These are phyloP conservation scores for Thielaviopsis punctulata DNA, from an alignment of 2,329 filamentous ascomycete species.

Conservation along the genomic window DNA sequence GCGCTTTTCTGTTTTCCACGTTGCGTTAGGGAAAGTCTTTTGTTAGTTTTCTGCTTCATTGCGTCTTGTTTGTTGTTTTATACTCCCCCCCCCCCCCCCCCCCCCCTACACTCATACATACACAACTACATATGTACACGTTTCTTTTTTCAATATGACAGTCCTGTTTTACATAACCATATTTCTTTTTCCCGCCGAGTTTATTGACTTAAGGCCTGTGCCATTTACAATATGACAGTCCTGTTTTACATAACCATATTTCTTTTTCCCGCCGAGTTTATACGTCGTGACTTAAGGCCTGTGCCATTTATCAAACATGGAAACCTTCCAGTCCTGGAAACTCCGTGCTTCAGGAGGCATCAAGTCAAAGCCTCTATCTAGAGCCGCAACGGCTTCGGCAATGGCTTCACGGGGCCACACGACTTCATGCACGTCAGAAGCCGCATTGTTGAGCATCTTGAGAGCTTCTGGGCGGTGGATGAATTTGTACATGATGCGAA, in stretches of 20 bases:
- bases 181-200: no score
- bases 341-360: conserved; percentile 37
- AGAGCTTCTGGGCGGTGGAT: conserved; percentile 28
- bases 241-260: no score
- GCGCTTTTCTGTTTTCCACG: conserved; percentile 5
- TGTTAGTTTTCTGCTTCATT: no score
- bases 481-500: conserved; percentile 36
- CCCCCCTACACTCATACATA: no score
- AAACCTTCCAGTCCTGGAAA: conserved; percentile 52
- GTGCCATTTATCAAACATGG: conserved; percentile 37
- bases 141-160: no score
- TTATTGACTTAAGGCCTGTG: no score
- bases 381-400: conserved; percentile 22
- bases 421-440: conserved; percentile 41
- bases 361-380: conserved; percentile 31
- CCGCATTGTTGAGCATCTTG: conserved; percentile 31
- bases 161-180: no score
- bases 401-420: conserved; percentile 35
- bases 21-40: neutral
- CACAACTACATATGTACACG: no score
- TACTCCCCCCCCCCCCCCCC: neutral
- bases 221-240: no score
- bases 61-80: neutral
- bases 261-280: no score
- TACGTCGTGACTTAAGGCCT: no score